Base-by-base conservation (phyloP, 139 green algal genomes). In the Auxenochlorella pyrenoidosa region DNA sequence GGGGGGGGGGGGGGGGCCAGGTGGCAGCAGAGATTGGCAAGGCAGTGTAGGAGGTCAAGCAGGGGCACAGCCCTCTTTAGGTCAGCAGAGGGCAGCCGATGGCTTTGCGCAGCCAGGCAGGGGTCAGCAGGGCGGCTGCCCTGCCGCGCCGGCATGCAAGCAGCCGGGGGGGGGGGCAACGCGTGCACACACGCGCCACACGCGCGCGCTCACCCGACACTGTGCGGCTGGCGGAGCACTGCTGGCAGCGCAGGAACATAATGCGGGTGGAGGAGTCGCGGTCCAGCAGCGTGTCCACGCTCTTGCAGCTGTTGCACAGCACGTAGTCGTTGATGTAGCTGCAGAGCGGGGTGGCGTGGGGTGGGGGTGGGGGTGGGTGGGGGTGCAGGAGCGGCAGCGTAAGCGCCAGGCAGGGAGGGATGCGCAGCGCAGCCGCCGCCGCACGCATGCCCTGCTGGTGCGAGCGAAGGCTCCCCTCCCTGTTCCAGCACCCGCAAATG, bases 301-400 rank as follows among this genome's bases (percentile, higher is more conserved):
- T 95, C 93, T 99, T 99, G 95, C 98, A 99, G 83, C 94, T 94
- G 75, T 95, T 96, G 93, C 98, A 99, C 87, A 99, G 93, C 68
- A 99, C 98, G 89, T 99, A 99, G 92, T 99, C 97, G 88, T 97
- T 99, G 43, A 99, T 96, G 85, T 99, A 99, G 68, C 96, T 85
- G 80, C 59, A 36, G 58, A 43, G 36, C 8, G 6, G 47, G 47
- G 47, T 54, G 47, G 47, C n/a, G n/a, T n/a, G 47, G 47, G 47
- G 47, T 54, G 47, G 47, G 47, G 47, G 47, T n/a, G n/a, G 47
- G 8, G 47, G 47, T 18, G 47, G 47, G 47, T 54, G 47, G 47
- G 47, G 47, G 47, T 54, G 47, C 8, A 6, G 47, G 47, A 10
- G 47, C 10, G 47, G 47, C 47, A 54, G 6, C 10, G 47, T 18